Evolutionary conservation across 2,329 filamentous ascomycete species (phyloP).

Genomic region (Phaeosphaeriaceae sp.): DNA sequence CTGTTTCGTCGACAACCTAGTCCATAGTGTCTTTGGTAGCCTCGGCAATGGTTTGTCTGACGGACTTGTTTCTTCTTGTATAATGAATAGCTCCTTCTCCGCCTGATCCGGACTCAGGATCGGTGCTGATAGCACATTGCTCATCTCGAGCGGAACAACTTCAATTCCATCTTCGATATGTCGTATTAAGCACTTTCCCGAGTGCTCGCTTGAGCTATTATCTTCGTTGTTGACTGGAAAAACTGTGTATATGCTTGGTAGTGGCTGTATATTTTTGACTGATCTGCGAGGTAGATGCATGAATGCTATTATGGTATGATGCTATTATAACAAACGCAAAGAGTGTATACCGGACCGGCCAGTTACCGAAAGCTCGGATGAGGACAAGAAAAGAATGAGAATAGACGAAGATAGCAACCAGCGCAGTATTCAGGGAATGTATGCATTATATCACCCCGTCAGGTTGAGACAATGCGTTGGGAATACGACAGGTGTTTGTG

Average conservation of each 20-base stretch:
- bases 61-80: constrained; percentile 4
- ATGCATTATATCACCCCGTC: constrained; percentile 16
- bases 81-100: constrained; percentile 38
- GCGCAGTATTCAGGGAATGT: constrained; percentile 15
- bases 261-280: constrained; percentile 27
- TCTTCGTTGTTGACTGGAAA: constrained; percentile 24
- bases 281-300: constrained; percentile 38
- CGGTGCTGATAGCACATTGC: constrained; percentile 30
- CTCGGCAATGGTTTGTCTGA: constrained; percentile 34
- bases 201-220: constrained; percentile 16
- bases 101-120: constrained; percentile 33
- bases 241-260: constrained; percentile 38
- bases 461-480: not conserved
- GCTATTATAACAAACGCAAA: constrained; percentile 1
- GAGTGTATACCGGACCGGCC: constrained; percentile 22
- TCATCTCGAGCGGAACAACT: constrained; percentile 38
- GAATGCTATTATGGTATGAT: constrained; percentile 13
- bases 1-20: constrained; percentile 24
- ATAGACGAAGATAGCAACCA: constrained; percentile 24
- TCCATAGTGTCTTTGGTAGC: constrained; percentile 30
- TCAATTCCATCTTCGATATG: constrained; percentile 40
- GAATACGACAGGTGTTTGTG: constrained; percentile 3
- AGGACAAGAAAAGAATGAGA: constrained; percentile 17
- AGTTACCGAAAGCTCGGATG: constrained; percentile 12
- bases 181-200: constrained; percentile 17